Base-by-base conservation (phyloP, 306 rosid species). In the Mimosa bimucronata region DNA sequence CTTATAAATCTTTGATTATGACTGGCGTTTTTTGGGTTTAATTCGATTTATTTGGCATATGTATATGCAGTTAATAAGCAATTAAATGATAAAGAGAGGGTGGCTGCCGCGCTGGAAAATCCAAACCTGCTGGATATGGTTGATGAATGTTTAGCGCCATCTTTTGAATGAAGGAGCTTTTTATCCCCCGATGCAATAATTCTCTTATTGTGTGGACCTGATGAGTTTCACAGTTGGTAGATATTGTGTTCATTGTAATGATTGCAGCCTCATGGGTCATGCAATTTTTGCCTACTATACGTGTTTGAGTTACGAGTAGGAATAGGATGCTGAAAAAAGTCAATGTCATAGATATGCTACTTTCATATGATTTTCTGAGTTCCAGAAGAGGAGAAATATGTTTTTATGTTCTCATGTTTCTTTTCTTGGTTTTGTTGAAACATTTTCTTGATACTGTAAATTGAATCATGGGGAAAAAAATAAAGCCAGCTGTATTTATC, bases 71-170 rank as follows among this genome's bases (percentile, higher is more conserved):
- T 96, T 83, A 93, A 96, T 81, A 96, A 93, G 81, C 98, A 93
- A 84, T 89, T 93, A 85, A 96, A 91, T 73, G 98, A 93, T 86
- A 96, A 93, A 86, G 99, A 96, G 68, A 89, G 98, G 53, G 94
- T 91, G 58, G 97, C 97, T 61, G 98, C 98, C 9, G 98, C 99
- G 19, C 79, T 96, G 88, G 99, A 96, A 79, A 96, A 93, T 65
- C 97, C 99, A 62, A 85, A 86, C 81, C 93, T 93, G 71, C 23
- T 87, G 76, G 90, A 91, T 73, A 93, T 90, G 98, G 97, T 96
- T 42, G 98, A 96, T 71, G 98, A 93, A 87, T 96, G 99, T 85
- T 89, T 96, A 75, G 89, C 97, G 77, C 97, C 98, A 42, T 86
- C 97, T 67, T 86, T 52, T 70, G 88, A 75, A 16, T 92, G 88